These are phyloP conservation scores for Nasturtium officinale DNA, from an alignment of 345 rosid species.

Conservation along the genomic window DNA sequence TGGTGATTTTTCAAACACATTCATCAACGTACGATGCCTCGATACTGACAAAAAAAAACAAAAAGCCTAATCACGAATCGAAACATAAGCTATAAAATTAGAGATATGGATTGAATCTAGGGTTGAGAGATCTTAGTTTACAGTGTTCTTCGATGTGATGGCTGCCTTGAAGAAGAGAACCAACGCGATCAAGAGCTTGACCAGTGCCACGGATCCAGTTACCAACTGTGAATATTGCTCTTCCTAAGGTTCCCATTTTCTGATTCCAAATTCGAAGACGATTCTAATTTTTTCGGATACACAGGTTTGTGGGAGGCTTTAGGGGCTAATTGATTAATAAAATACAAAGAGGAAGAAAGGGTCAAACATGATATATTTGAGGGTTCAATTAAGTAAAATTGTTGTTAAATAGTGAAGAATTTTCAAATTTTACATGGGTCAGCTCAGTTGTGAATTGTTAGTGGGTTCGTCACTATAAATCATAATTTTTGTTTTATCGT, in stretches of 20 bases:
- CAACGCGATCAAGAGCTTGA: slow-evolving; percentile 91
- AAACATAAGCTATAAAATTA: too few relatives aligned
- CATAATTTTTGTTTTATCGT: too few relatives aligned
- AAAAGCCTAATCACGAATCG: not conserved
- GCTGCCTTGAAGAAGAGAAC: slow-evolving; percentile 83
- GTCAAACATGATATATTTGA: too few relatives aligned
- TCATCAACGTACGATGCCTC: slow-evolving; percentile 94
- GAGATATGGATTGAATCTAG: slow-evolving; percentile 37
- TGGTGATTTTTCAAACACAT: slow-evolving; percentile 84
- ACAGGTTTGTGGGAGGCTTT: too few relatives aligned
- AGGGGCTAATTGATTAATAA: too few relatives aligned
- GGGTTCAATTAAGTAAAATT: too few relatives aligned
- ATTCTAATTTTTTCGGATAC: too few relatives aligned
- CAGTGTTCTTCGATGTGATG: slow-evolving; percentile 73
- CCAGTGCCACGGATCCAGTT: slow-evolving; percentile 95
- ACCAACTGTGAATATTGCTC: slow-evolving; percentile 82
- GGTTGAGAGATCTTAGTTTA: slow-evolving; percentile 41
- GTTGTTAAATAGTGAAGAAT: too few relatives aligned
- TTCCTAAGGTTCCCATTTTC: slow-evolving; percentile 89
- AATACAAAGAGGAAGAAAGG: too few relatives aligned
- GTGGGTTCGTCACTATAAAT: too few relatives aligned
- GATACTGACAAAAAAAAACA: slow-evolving; percentile 52
- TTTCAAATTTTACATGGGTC: too few relatives aligned
- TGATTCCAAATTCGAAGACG: not conserved
- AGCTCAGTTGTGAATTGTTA: too few relatives aligned